These are phyloP conservation scores for Scheffersomyces amazonensis DNA, from an alignment of 805 yeast genomes.

Conservation along the genomic window DNA sequence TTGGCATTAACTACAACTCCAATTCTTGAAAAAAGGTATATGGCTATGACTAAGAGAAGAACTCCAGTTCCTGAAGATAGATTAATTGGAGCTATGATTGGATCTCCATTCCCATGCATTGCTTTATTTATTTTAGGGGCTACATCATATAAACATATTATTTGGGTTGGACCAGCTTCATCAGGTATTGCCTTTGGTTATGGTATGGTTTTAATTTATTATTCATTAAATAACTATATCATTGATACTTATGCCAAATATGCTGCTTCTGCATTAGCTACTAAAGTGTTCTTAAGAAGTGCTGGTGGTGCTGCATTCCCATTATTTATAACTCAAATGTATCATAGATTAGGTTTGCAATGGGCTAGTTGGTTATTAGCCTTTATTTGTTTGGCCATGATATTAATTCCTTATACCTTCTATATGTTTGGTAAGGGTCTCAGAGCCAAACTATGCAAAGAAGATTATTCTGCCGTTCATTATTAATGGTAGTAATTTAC, in stretches of 20 bases:
- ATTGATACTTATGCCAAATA: conserved; percentile 84
- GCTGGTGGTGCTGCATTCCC: conserved; percentile 90
- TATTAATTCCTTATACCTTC: conserved; percentile 67
- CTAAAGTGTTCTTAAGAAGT: conserved; percentile 75
- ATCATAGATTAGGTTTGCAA: conserved; percentile 64
- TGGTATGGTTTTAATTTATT: conserved; percentile 60
- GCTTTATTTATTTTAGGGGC: conserved; percentile 81
- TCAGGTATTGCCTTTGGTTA: conserved; percentile 59
- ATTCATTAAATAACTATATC: conserved; percentile 71
- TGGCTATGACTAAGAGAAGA: conserved; percentile 48
- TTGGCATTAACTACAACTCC: conserved; percentile 77
- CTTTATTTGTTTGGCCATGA: conserved; percentile 75
- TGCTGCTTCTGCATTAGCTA: conserved; percentile 79
- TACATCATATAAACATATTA: conserved; percentile 63
- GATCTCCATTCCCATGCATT: conserved; percentile 79
- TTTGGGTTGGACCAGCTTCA: conserved; percentile 65
- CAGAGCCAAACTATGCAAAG: conserved; percentile 65
- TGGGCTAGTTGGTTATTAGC: conserved; percentile 84
- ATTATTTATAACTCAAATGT: conserved; percentile 78
- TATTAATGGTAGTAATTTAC: background rate
- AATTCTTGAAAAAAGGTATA: conserved; percentile 61
- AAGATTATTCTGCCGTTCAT: conserved; percentile 44
- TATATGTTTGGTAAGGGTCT: conserved; percentile 62
- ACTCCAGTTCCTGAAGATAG: conserved; percentile 78
- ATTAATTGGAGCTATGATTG: conserved; percentile 76